Evolutionary conservation across 495 filamentous ascomycete genomes (phyloP).

Genomic region (Neurospora sp.): DNA sequence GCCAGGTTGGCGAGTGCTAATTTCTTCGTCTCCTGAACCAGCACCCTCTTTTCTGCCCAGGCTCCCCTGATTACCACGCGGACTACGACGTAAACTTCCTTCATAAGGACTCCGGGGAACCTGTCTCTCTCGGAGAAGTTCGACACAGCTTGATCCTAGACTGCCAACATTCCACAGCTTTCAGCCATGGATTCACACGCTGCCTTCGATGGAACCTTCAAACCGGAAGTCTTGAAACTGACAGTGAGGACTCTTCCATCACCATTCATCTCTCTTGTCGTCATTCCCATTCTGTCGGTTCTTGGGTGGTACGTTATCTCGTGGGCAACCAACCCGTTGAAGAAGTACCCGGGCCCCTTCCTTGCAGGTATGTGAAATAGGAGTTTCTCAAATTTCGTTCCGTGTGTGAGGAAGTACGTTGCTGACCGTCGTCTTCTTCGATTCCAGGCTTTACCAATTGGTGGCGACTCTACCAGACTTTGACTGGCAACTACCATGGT

Average conservation of each 20-base stretch:
- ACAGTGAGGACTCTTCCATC: background rate
- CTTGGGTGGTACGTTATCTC: background rate
- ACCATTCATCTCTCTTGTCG: background rate
- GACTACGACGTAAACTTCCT: background rate
- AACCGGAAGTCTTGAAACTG: background rate
- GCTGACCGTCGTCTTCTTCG: background rate
- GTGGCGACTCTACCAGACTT: constrained; percentile 24
- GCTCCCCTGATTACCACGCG: background rate
- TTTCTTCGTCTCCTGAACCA: background rate
- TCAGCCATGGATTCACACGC: background rate
- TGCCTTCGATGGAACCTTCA: background rate
- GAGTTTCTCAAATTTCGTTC: background rate
- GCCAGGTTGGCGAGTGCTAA: background rate
- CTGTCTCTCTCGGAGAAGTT: background rate
- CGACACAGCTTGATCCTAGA: background rate
- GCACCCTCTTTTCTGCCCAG: background rate
- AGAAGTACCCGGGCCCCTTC: constrained; percentile 7
- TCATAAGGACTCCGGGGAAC: background rate
- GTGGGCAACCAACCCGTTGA: constrained; percentile 4
- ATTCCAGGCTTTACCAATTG: constrained; percentile 25
- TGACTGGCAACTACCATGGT: constrained; percentile 17
- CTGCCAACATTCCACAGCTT: background rate
- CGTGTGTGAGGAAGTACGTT: background rate
- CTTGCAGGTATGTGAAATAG: constrained; percentile 8
- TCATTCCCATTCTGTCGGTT: background rate